Conservation (phyloP, 2,329 filamentous ascomycete species). For the Macrophomina pseudophaseolina region DNA sequence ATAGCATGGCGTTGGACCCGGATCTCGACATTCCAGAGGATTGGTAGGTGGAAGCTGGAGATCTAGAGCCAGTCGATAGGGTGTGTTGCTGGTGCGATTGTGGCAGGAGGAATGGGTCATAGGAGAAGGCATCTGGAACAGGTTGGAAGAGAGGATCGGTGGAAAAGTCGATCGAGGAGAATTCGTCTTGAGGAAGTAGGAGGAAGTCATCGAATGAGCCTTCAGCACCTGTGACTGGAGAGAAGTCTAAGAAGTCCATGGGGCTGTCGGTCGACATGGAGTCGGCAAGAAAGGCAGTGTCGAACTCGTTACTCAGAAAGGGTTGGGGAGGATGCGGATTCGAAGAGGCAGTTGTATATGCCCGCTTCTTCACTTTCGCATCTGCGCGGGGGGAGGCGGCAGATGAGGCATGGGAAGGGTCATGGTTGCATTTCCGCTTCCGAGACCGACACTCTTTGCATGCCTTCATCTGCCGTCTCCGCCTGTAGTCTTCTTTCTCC, state of each 20-base stretch:
- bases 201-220: constrained; percentile 24
- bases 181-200: constrained; percentile 22
- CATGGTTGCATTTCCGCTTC: constrained; percentile 27
- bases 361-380: constrained; percentile 24
- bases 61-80: constrained; percentile 4
- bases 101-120: not conserved
- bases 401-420: constrained; percentile 20
- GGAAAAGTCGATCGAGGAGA: constrained; percentile 18
- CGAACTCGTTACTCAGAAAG: constrained; percentile 23
- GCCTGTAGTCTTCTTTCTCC: constrained; percentile 28
- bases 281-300: constrained; percentile 13
- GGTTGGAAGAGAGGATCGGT: constrained; percentile 23
- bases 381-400: constrained; percentile 16
- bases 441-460: constrained; percentile 25
- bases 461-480: constrained; percentile 26
- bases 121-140: constrained; percentile 4
- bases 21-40: constrained; percentile 21
- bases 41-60: constrained; percentile 12
- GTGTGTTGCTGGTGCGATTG: not conserved
- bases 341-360: constrained; percentile 1
- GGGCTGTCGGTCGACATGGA: constrained; percentile 17
- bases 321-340: constrained; percentile 18
- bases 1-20: not conserved
- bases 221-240: constrained; percentile 1
- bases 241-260: constrained; percentile 23